Evolutionary conservation across 108 stramenopile genomes (phyloP).

Genomic region (Chaetoceros tenuissimus): DNA sequence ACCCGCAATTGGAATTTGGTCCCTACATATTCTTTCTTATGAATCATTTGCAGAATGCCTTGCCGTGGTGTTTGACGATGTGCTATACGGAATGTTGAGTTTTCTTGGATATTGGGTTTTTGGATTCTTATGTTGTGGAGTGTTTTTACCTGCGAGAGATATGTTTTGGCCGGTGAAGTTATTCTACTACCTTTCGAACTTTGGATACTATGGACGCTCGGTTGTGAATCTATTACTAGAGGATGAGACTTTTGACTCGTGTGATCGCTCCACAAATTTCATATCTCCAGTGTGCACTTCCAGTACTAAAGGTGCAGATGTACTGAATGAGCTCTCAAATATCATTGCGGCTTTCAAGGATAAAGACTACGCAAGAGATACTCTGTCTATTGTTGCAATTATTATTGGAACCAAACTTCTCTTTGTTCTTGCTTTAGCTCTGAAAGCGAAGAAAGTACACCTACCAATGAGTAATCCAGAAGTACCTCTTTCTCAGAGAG

Average conservation of each 20-base stretch:
- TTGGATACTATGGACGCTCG: constrained; percentile 15
- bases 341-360: too few species aligned
- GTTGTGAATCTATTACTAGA: constrained; percentile 6
- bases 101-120: constrained; percentile 30
- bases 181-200: constrained; percentile 24
- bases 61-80: constrained; percentile 18
- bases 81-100: constrained; percentile 25
- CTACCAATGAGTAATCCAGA: too few species aligned
- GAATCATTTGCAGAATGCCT: constrained; percentile 26
- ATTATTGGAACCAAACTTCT: too few species aligned
- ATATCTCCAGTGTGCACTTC: neutral
- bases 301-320: constrained; percentile 3
- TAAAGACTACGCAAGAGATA: too few species aligned
- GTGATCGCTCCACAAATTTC: constrained; percentile 3
- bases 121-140: constrained; percentile 23
- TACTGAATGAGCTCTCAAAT: too few species aligned
- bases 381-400: too few species aligned
- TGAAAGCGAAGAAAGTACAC: too few species aligned
- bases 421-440: too few species aligned
- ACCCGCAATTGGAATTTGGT: constrained; percentile 1
- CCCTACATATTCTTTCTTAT: constrained; percentile 5
- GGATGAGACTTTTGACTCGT: constrained; percentile 11
- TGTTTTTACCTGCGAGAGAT: constrained; percentile 13
- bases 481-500: too few species aligned
- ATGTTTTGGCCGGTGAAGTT: constrained; percentile 13